These are phyloP conservation scores for Xerocomus amazonicus DNA, from an alignment of 1,284 basidiomycete genomes.

Conservation along the genomic window DNA sequence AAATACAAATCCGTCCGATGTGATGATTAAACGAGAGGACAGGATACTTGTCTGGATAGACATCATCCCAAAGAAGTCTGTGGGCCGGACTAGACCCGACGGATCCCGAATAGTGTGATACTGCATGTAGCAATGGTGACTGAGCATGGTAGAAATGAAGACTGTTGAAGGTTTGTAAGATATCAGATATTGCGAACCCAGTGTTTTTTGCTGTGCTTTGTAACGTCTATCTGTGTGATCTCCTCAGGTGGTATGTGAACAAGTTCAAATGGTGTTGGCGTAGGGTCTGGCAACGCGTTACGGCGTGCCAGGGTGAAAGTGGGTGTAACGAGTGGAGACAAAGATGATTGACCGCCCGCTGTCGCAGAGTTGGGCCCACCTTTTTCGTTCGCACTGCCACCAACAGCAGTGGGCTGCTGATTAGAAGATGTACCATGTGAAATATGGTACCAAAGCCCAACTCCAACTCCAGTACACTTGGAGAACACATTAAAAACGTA, in stretches of 20 bases:
- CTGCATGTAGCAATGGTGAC: slow-evolving; percentile 6
- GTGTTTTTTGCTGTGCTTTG: slow-evolving; percentile 16
- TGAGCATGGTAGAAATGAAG: slow-evolving; percentile 2
- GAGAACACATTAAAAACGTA: not conserved
- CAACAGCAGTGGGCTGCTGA: slow-evolving; percentile 56
- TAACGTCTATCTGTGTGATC: not conserved
- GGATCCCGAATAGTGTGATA: slow-evolving; percentile 2
- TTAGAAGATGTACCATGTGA: slow-evolving; percentile 49
- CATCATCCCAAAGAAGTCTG: slow-evolving; percentile 16
- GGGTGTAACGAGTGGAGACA: slow-evolving; percentile 36
- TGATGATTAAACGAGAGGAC: slow-evolving; percentile 40
- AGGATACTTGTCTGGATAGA: slow-evolving; percentile 32
- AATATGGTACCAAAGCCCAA: slow-evolving; percentile 58
- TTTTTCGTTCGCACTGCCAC: slow-evolving; percentile 59
- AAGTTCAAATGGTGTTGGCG: slow-evolving; percentile 9
- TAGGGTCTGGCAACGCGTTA: slow-evolving; percentile 9
- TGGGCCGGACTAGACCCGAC: slow-evolving; percentile 1
- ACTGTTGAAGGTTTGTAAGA: not conserved
- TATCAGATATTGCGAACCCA: slow-evolving; percentile 12
- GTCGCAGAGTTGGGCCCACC: slow-evolving; percentile 15
- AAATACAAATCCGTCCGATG: slow-evolving; percentile 25
- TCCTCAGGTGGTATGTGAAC: slow-evolving; percentile 8
- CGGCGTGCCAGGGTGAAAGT: slow-evolving; percentile 46
- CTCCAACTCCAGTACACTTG: slow-evolving; percentile 52
- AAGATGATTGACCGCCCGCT: slow-evolving; percentile 2